phyloP scores from a whole-genome alignment of 768 basidiomycete species.

The Auricularia heimuer region DNA sequence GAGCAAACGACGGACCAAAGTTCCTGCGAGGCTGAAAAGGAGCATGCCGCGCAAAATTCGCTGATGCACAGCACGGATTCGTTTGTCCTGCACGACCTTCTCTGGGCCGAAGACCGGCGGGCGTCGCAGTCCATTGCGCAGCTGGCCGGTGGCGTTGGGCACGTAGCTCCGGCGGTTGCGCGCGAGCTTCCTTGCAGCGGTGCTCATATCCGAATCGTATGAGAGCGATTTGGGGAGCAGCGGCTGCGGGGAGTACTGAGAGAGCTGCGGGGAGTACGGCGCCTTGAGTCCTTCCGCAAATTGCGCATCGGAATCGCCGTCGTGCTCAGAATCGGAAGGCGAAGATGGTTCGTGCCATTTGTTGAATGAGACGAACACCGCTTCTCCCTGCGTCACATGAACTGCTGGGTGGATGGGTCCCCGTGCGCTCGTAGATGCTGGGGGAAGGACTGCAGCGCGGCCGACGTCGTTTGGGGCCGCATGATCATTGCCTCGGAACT shows the following conservation, averaged over 20 bases:
- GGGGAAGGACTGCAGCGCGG: no score
- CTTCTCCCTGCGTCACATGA: no score
- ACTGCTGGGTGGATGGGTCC: no score
- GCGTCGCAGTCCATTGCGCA: conserved; percentile 13
- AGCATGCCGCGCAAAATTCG: conserved; percentile 22
- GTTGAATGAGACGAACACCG: no score
- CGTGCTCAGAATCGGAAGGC: no score
- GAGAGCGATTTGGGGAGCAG: neutral
- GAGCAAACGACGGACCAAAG: conserved; percentile 14
- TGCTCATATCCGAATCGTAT: neutral
- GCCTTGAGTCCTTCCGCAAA: neutral
- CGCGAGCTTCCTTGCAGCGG: no score
- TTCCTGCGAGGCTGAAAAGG: conserved; percentile 15
- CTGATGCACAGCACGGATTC: conserved; percentile 25
- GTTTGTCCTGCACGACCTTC: conserved; percentile 27
- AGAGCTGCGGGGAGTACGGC: neutral
- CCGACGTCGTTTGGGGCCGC: no score
- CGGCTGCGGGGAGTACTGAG: conserved; percentile 1
- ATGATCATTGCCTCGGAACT: no score
- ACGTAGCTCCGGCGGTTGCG: no score
- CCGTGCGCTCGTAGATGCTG: no score
- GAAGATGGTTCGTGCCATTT: no score
- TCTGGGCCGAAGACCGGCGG: conserved; percentile 34
- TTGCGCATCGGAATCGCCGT: no score
- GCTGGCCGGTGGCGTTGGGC: neutral